A percentile compares a stretch with the other conserved stretches of the same genome.
These are phyloP conservation scores for Amaranthus cruentus DNA, from an alignment of 148 eudicot genomes.

Conservation along the genomic window DNA sequence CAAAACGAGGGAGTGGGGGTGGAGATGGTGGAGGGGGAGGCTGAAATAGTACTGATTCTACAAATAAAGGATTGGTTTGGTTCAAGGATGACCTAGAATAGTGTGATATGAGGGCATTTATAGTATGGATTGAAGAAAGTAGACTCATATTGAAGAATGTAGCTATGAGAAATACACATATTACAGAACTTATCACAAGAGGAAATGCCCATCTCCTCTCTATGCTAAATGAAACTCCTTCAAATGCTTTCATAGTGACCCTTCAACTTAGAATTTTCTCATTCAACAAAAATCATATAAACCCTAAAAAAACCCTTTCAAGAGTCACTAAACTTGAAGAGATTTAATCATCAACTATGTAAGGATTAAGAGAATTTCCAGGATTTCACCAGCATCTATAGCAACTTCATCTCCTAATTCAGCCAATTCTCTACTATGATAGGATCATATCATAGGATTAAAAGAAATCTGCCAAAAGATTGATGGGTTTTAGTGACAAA, in stretches of 20 bases:
- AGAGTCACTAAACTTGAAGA: constrained; percentile 1
- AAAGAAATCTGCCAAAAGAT: constrained; percentile 22
- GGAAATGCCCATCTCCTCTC: constrained; percentile 87
- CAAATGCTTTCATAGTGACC: constrained; percentile 33
- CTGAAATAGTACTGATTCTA: constrained; percentile 34
- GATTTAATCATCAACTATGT: not conserved
- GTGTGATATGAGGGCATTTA: constrained; percentile 51
- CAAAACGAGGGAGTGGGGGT: constrained; percentile 66
- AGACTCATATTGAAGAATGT: constrained; percentile 79
- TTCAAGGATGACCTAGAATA: constrained; percentile 38
- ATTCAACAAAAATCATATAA: constrained; percentile 1
- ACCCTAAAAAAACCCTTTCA: not conserved
- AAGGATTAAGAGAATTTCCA: not conserved
- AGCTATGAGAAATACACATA: constrained; percentile 62
- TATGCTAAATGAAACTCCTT: constrained; percentile 35
- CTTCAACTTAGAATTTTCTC: constrained; percentile 6
- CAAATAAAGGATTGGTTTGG: constrained; percentile 37
- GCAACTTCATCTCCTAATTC: not conserved
- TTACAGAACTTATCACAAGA: constrained; percentile 49
- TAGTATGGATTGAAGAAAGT: constrained; percentile 46
- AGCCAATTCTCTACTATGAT: constrained; percentile 6
- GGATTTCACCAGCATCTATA: constrained; percentile 2
- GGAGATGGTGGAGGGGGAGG: constrained; percentile 37
- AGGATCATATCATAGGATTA: not conserved
- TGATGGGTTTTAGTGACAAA: not conserved